Percentiles rank a stretch among this genome's conserved stretches.
Conservation (phyloP, 2,329 filamentous ascomycete genomes). For the Orbilia ellipsospora region DNA sequence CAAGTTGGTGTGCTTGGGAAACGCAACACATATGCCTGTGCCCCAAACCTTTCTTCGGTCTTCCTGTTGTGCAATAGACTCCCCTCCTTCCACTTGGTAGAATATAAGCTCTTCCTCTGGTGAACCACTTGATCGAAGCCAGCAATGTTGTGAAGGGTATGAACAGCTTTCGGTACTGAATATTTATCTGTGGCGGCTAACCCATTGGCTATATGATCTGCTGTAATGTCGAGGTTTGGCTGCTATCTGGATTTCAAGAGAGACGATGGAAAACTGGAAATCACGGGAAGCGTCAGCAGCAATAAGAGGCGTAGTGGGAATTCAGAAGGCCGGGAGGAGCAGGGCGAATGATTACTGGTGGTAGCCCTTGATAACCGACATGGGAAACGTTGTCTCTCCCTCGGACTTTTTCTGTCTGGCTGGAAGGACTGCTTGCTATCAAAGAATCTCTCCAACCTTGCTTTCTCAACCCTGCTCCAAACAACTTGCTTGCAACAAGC, state of each 20-base stretch:
- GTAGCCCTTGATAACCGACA: conserved; percentile 14
- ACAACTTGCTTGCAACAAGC: too few species aligned
- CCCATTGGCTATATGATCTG: conserved; percentile 6
- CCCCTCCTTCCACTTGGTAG: conserved; percentile 14
- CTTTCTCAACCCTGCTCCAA: conserved; percentile 23
- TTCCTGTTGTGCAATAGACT: conserved; percentile 25
- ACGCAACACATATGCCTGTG: conserved; percentile 23
- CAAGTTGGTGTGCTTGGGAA: too few species aligned
- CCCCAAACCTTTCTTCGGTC: conserved; percentile 23
- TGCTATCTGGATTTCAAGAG: conserved; percentile 8
- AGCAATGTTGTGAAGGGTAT: neutral
- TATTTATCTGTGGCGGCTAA: conserved; percentile 29
- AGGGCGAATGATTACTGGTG: too few species aligned
- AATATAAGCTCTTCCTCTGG: conserved; percentile 18
- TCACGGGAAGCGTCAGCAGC: conserved; percentile 54
- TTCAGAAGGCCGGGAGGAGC: conserved; percentile 23
- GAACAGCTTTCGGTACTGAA: neutral
- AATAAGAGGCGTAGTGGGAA: conserved; percentile 39
- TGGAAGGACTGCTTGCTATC: conserved; percentile 17
- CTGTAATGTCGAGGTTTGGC: neutral
- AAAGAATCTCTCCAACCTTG: conserved; percentile 37
- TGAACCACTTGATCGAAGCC: neutral
- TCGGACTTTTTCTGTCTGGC: conserved; percentile 15
- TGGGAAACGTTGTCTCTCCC: conserved; percentile 31
- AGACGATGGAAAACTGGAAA: conserved; percentile 37